Evolutionary conservation across 768 basidiomycete genomes (phyloP).

Genomic region (Phallus indusiatus): DNA sequence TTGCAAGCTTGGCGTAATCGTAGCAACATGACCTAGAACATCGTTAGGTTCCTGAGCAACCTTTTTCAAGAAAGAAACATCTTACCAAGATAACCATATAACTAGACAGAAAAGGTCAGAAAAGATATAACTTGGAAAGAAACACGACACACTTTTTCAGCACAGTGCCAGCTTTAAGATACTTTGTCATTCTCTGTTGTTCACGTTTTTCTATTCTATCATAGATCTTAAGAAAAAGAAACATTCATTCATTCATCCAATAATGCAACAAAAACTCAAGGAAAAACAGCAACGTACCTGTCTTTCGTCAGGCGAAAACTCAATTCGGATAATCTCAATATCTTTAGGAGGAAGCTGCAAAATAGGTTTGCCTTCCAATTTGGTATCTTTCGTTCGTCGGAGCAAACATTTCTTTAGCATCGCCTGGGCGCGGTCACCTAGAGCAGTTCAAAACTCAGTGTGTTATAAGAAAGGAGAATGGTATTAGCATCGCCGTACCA

Average conservation of each 20-base stretch:
- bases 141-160: conserved; percentile 53
- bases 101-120: conserved; percentile 20
- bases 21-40: conserved; percentile 54
- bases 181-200: conserved; percentile 33
- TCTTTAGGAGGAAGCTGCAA: conserved; percentile 53
- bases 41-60: background rate
- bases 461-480: background rate
- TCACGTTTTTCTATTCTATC: conserved; percentile 18
- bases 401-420: conserved; percentile 58
- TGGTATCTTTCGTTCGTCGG: conserved; percentile 63
- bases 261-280: background rate
- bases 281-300: conserved; percentile 29
- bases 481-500: conserved; percentile 23
- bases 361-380: conserved; percentile 50
- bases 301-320: conserved; percentile 60
- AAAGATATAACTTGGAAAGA: background rate
- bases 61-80: conserved; percentile 1
- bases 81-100: conserved; percentile 38
- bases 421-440: conserved; percentile 52
- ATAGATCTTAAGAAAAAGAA: conserved; percentile 18
- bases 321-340: conserved; percentile 47
- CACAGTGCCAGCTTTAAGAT: conserved; percentile 53
- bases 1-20: conserved; percentile 67
- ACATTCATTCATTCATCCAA: background rate
- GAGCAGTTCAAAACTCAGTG: background rate